Percentiles rank a stretch among this genome's conserved stretches.
Evolutionary conservation across 2,329 filamentous ascomycete genomes (phyloP).

Genomic region (Stachybotrys chlorohalonatus): DNA sequence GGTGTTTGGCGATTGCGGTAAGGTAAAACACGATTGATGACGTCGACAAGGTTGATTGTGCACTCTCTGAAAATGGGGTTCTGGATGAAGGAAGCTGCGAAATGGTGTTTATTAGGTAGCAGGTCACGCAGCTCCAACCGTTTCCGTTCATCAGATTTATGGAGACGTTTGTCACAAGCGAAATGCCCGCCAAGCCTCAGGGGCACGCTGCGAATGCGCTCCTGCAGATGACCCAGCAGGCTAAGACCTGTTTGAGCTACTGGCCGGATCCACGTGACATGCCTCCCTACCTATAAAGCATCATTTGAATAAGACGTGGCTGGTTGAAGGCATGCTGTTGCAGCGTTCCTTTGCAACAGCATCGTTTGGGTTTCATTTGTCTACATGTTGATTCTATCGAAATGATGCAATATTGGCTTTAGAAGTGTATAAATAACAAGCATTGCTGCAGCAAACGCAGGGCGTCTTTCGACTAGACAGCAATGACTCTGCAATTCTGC

Average conservation of each 20-base stretch:
- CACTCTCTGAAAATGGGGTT: neutral
- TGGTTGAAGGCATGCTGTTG: no score
- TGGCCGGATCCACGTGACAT: no score
- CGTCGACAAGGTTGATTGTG: no score
- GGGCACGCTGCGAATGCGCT: neutral
- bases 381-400: no score
- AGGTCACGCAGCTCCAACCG: neutral
- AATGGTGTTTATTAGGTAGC: neutral
- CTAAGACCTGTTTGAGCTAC: neutral
- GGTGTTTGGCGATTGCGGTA: neutral
- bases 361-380: no score
- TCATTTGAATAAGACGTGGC: neutral
- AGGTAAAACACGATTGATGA: neutral
- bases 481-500: no score
- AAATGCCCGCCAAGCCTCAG: conserved; percentile 10
- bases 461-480: no score
- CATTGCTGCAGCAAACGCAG: no score
- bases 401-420: no score
- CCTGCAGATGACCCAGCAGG: neutral
- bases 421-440: no score
- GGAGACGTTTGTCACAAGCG: conserved; percentile 17
- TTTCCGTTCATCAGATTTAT: conserved; percentile 1
- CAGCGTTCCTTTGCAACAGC: no score
- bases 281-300: neutral
- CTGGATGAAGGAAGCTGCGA: conserved; percentile 3